Conservation (phyloP, 176 grass and related monocot species). For the Dendrocalamus sinicus region DNA sequence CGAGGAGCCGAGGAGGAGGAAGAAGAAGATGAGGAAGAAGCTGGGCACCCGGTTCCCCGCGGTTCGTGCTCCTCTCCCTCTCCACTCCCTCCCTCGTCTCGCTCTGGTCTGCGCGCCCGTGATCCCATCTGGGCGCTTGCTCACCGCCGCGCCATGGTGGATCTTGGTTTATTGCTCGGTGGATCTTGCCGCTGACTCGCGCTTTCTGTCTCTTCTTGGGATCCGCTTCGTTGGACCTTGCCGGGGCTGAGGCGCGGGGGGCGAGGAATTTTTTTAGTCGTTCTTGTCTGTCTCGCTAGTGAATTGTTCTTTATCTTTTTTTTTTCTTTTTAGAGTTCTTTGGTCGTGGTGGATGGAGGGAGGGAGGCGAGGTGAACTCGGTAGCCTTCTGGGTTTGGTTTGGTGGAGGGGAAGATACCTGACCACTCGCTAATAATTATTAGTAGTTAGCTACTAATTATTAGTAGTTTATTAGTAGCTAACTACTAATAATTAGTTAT, state of each 20-base stretch:
- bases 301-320: not conserved
- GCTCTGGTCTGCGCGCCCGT: conserved; percentile 33
- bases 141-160: not conserved
- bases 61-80: conserved; percentile 48
- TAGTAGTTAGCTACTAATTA: too few relatives aligned
- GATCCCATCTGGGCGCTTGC: conserved; percentile 42
- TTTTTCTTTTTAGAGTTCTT: not conserved
- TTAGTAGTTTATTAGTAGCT: not conserved
- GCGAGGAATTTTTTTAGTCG: not conserved
- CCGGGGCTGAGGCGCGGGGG: not conserved
- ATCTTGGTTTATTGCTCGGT: conserved; percentile 27
- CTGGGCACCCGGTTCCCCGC: conserved; percentile 97
- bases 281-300: not conserved
- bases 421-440: not conserved
- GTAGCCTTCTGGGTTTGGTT: not conserved
- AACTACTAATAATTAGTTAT: not conserved
- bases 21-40: conserved; percentile 94
- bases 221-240: not conserved
- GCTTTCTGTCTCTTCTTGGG: not conserved
- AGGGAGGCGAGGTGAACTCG: not conserved
- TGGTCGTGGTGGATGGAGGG: conserved; percentile 1
- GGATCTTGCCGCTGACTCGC: conserved; percentile 46
- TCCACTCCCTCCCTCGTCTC: not conserved
- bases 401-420: conserved; percentile 1
- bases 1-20: conserved; percentile 31